Conservation (phyloP, 768 basidiomycete species). For the Megacollybia marginata region DNA sequence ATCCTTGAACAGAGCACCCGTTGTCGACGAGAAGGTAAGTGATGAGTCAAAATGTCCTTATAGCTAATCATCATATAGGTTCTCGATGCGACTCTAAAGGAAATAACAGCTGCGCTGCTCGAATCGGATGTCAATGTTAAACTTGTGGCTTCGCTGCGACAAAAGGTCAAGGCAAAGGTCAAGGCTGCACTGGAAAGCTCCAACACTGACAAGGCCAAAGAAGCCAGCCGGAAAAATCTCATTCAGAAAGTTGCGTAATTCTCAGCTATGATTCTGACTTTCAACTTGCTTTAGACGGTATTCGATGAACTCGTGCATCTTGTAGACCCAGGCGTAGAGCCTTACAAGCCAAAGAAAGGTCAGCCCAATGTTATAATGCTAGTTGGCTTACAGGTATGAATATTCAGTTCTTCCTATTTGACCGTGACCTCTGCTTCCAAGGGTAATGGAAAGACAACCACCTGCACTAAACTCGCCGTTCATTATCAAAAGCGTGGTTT, state of each 20-base stretch:
- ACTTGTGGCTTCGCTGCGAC: conserved; percentile 78
- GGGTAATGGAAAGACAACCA: conserved; percentile 99
- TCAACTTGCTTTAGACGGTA: conserved; percentile 54
- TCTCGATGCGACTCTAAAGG: conserved; percentile 89
- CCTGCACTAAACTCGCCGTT: conserved; percentile 97
- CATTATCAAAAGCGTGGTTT: conserved; percentile 96
- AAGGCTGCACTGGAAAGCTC: conserved; percentile 68
- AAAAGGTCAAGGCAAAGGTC: conserved; percentile 87
- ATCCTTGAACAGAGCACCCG: conserved; percentile 76
- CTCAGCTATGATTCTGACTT: too few species aligned
- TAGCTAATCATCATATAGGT: conserved; percentile 44
- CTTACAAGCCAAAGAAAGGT: conserved; percentile 95
- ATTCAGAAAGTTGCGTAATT: conserved; percentile 72
- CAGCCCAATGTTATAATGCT: conserved; percentile 95
- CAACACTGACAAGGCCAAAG: conserved; percentile 64
- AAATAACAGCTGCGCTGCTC: conserved; percentile 87
- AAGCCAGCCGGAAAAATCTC: conserved; percentile 76
- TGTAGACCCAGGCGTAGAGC: conserved; percentile 93
- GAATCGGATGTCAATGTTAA: conserved; percentile 99
- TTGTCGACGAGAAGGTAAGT: conserved; percentile 87
- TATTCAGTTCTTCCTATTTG: not conserved
- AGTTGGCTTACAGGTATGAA: conserved; percentile 82
- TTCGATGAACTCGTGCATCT: conserved; percentile 94
- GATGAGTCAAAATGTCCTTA: not conserved
- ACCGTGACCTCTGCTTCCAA: conserved; percentile 20